These are phyloP conservation scores for Rhizoclosmatium sp. DNA, from an alignment of 192 early-diverging fungal species.

Conservation along the genomic window DNA sequence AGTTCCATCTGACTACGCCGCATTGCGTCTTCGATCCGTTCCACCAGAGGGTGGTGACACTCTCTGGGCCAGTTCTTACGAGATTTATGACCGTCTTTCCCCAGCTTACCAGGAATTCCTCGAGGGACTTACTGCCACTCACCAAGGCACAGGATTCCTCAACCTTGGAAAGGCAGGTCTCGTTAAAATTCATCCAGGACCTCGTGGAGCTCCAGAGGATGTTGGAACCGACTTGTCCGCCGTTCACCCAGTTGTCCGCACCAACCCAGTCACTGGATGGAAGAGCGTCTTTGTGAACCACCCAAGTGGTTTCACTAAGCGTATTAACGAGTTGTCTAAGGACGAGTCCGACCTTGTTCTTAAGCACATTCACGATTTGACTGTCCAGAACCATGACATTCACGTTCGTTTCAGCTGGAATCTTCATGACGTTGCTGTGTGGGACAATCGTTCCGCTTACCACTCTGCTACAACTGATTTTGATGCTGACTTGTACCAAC, in stretches of 20 bases:
- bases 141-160: constrained; percentile 48
- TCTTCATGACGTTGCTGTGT: constrained; percentile 49
- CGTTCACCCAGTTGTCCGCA: constrained; percentile 54
- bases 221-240: constrained; percentile 45
- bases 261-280: constrained; percentile 62
- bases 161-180: neutral
- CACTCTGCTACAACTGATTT: constrained; percentile 51
- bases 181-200: neutral
- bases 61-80: constrained; percentile 63
- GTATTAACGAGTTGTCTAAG: constrained; percentile 37
- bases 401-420: constrained; percentile 54
- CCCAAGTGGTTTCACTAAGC: constrained; percentile 36
- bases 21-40: constrained; percentile 51
- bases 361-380: constrained; percentile 39
- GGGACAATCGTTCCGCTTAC: constrained; percentile 52
- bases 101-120: constrained; percentile 59
- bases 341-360: constrained; percentile 45
- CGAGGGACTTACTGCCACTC: constrained; percentile 64
- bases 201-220: constrained; percentile 33
- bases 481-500: constrained; percentile 25
- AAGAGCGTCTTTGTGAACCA: constrained; percentile 45
- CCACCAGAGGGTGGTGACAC: constrained; percentile 47
- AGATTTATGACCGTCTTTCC: constrained; percentile 64
- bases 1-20: constrained; percentile 58
- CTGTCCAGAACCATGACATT: constrained; percentile 47